Conservation (phyloP, 805 yeast species). For the Phaffomyces opuntiae region DNA sequence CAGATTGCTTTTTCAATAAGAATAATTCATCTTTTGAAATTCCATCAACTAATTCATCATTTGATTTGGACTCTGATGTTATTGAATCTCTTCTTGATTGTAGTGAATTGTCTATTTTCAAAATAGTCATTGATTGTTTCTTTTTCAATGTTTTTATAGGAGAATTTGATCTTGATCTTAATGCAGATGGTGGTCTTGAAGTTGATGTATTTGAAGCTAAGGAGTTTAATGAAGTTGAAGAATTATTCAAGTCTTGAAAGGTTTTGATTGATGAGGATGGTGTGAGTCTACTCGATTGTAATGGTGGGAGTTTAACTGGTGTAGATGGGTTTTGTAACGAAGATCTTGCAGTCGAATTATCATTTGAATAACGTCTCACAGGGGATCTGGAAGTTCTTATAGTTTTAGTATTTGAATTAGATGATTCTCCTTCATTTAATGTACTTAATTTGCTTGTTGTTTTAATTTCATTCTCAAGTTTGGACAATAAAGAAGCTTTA, state of each 20-base stretch:
- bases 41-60: constrained; percentile 6
- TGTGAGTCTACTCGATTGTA: constrained; percentile 5
- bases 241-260: background rate
- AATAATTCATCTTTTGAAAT: constrained; percentile 17
- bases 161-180: constrained; percentile 21
- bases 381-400: constrained; percentile 18
- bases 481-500: constrained; percentile 32
- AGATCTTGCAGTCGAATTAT: constrained; percentile 1
- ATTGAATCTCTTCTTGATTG: constrained; percentile 9
- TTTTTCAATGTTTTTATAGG: constrained; percentile 20
- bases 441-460: background rate
- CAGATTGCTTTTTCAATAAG: constrained; percentile 14
- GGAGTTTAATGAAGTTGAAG: constrained; percentile 1
- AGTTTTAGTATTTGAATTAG: background rate
- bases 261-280: constrained; percentile 5
- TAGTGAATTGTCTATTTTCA: constrained; percentile 17
- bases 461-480: constrained; percentile 9
- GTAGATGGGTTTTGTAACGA: constrained; percentile 6
- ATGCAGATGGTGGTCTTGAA: constrained; percentile 12
- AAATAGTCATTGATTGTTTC: constrained; percentile 21
- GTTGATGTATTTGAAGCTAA: constrained; percentile 1
- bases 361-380: constrained; percentile 10
- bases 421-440: constrained; percentile 1
- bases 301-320: constrained; percentile 9
- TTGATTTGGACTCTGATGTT: background rate